phyloP scores from a whole-genome alignment of 2,329 filamentous ascomycete genomes.

The Phialophora macrospora region DNA sequence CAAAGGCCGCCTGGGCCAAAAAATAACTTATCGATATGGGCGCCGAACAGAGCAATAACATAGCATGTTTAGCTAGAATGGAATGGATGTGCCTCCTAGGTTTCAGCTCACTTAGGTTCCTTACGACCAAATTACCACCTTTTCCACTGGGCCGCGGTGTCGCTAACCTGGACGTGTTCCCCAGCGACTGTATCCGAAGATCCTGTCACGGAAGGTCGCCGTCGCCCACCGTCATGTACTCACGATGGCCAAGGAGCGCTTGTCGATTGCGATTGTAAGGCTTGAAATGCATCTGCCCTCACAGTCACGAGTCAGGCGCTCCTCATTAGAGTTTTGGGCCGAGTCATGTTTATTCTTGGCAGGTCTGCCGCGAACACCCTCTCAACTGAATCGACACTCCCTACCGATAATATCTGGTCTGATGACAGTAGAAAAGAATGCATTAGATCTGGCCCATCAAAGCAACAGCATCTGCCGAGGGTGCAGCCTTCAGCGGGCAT shows the following conservation, averaged over 20 bases:
- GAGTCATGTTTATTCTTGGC: neutral
- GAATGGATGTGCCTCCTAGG: neutral
- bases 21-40: conserved; percentile 4
- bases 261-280: too few relatives aligned
- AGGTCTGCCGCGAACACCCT: neutral
- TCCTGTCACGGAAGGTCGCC: too few relatives aligned
- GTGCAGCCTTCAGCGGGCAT: neutral
- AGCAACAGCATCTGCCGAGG: neutral
- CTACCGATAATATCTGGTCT: too few relatives aligned
- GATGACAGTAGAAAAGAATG: neutral
- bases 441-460: neutral
- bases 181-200: too few relatives aligned
- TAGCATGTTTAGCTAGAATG: conserved; percentile 7
- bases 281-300: too few relatives aligned
- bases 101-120: neutral
- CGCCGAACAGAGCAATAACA: conserved; percentile 11
- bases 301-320: neutral
- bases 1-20: neutral
- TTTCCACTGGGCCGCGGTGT: neutral
- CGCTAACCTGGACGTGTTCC: neutral
- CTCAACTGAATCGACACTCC: neutral
- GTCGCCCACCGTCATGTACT: too few relatives aligned
- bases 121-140: neutral
- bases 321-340: neutral
- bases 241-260: too few relatives aligned